Evolutionary conservation across 1,284 basidiomycete genomes (phyloP), one percentile per base, ranked within the genome.

Genomic region (Ganoderma boninense): DNA sequence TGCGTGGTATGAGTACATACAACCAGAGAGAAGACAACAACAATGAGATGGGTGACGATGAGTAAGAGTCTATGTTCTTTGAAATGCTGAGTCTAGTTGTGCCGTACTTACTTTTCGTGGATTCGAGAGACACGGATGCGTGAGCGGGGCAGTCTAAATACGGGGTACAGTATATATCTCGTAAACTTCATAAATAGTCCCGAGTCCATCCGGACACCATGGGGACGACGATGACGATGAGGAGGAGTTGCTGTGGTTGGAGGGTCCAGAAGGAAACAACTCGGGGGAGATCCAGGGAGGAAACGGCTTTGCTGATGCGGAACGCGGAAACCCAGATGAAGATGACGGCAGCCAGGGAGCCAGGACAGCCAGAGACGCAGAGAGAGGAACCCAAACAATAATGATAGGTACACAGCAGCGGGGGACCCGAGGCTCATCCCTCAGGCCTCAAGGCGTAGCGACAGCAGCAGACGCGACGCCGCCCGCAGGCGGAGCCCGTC

Each of bases 391-490:
- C n/a, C 60, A 29, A 42, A 26, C 60, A 62, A 62, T 62, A 62
- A 62, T 42, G 40, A 62, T 44, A 43, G 26, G 49, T 20, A 43
- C 60, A 62, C 60, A 23, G 40, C 60, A n/a, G 6, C 2, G 11
- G 23, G 23, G 14, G 23, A 62, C 60, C 60, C 20, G 7, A n/a
- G 5, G 8, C 13, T 14, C 59, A 11, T n/a, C 23, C n/a, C n/a
- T n/a, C n/a, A n/a, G n/a, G n/a, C 4, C 60, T 62, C 60, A 62
- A 26, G 60, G 40, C 40, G 60, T 26, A 13, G 40, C 60, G 60
- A 62, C 40, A 6, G 60, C 40, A 26, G 23, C 23, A 26, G 23
- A 23, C 10, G 49, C 23, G 14, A 23, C 49, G 23, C 23, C 23
- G 20, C 8, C 43, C 35, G 35, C n/a, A 0, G 60, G 23, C 60